Conservation (phyloP, 257 asterid genomes). For the Knoxia roxburghii region DNA sequence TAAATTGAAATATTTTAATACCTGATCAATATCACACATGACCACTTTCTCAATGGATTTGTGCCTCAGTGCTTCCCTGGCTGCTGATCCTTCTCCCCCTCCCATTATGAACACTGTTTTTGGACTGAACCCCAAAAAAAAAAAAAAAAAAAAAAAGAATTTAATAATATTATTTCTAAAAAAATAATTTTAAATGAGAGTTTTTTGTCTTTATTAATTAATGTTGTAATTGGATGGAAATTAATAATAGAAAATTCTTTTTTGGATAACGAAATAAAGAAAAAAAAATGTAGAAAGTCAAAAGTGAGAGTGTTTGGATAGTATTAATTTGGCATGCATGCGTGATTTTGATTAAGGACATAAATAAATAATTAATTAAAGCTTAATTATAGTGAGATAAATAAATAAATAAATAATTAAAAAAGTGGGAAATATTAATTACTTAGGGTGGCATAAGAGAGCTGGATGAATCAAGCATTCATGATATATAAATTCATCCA, state of each 20-base stretch:
- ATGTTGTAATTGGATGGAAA: too few species aligned
- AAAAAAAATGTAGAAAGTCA: not conserved
- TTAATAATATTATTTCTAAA: too few species aligned
- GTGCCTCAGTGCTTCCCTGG: conserved; percentile 92
- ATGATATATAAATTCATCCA: conserved; percentile 90
- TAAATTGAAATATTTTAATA: too few species aligned
- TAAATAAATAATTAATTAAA: conserved; percentile 11
- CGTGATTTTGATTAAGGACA: not conserved
- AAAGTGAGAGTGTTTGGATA: conserved; percentile 5
- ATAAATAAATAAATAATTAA: too few species aligned
- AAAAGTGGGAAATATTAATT: conserved; percentile 10
- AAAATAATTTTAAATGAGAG: too few species aligned
- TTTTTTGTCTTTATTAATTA: too few species aligned
- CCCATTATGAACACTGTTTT: conserved; percentile 83
- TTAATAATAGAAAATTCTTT: too few species aligned
- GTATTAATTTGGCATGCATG: conserved; percentile 16
- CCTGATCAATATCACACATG: conserved; percentile 98
- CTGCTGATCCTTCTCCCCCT: conserved; percentile 98
- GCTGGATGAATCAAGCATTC: conserved; percentile 96
- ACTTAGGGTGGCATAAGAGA: conserved; percentile 88
- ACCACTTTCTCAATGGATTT: conserved; percentile 72
- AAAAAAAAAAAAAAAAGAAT: too few species aligned
- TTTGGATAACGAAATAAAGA: too few species aligned
- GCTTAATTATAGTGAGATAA: not conserved
- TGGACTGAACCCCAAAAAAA: conserved; percentile 43